Percentiles rank a stretch among this genome's conserved stretches.
Conservation (phyloP, 768 basidiomycete species). For the Dacryopinax spathularia region DNA sequence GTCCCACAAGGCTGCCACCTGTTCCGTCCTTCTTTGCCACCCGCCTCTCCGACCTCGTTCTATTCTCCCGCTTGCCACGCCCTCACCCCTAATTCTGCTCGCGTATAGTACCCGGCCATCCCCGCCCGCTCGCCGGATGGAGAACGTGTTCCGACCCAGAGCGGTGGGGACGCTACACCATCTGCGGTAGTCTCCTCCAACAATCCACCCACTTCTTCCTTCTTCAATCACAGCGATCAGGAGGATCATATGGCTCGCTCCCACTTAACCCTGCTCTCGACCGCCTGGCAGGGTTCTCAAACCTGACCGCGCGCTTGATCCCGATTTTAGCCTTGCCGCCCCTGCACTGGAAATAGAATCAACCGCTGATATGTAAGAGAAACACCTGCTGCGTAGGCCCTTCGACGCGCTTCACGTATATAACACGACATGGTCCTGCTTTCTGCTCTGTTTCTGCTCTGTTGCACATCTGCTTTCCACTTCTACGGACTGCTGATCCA, state of each 20-base stretch:
- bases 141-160: neutral
- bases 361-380: neutral
- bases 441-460: too few relatives aligned
- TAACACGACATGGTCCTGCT: too few relatives aligned
- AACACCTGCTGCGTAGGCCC: neutral
- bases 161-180: neutral
- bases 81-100: neutral
- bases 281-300: neutral
- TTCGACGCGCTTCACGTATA: neutral
- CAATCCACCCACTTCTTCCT: neutral
- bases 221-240: neutral
- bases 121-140: neutral
- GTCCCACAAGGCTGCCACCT: neutral
- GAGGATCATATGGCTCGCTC: neutral
- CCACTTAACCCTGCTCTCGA: neutral
- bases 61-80: neutral
- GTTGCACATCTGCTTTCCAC: too few relatives aligned
- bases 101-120: neutral
- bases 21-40: neutral
- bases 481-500: too few relatives aligned
- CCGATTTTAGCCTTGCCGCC: slow-evolving; percentile 3
- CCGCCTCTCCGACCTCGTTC: neutral
- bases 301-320: neutral
- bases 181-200: neutral
- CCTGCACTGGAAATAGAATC: neutral